phyloP scores from a whole-genome alignment of 495 filamentous ascomycete species.

The Thozetella sp. region DNA sequence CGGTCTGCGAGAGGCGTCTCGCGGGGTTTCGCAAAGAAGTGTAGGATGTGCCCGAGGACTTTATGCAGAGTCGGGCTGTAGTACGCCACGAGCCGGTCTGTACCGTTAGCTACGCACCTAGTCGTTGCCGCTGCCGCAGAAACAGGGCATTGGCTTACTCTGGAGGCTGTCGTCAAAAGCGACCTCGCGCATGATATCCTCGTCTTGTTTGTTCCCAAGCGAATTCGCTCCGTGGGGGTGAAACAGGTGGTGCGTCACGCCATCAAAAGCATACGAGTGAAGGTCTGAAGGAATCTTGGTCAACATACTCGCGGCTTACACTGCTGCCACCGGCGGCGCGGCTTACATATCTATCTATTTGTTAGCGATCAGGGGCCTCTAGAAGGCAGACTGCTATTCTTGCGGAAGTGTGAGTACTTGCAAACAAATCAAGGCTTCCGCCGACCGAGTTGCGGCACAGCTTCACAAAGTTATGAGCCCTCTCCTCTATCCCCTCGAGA shows the following conservation, averaged over 20 bases:
- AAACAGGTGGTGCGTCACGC: slow-evolving; percentile 66
- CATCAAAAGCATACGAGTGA: slow-evolving; percentile 69
- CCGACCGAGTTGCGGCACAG: slow-evolving; percentile 43
- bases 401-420: slow-evolving; percentile 25
- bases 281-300: slow-evolving; percentile 16
- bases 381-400: background rate
- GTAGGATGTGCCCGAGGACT: slow-evolving; percentile 35
- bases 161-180: slow-evolving; percentile 66
- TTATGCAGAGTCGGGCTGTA: slow-evolving; percentile 40
- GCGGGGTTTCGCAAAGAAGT: slow-evolving; percentile 41
- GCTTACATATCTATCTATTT: slow-evolving; percentile 20
- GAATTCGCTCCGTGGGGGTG: slow-evolving; percentile 62
- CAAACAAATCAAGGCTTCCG: slow-evolving; percentile 58
- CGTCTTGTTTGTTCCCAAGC: slow-evolving; percentile 47
- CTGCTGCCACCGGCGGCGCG: background rate
- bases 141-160: slow-evolving; percentile 30
- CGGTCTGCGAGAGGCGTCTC: slow-evolving; percentile 45
- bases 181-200: slow-evolving; percentile 65
- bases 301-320: slow-evolving; percentile 1
- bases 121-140: too few relatives aligned
- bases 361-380: background rate
- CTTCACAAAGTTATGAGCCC: slow-evolving; percentile 51
- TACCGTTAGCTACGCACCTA: background rate
- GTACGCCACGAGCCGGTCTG: slow-evolving; percentile 43
- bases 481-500: slow-evolving; percentile 53